phyloP scores from a whole-genome alignment of 495 filamentous ascomycete genomes.

The Penicillium fimorum region DNA sequence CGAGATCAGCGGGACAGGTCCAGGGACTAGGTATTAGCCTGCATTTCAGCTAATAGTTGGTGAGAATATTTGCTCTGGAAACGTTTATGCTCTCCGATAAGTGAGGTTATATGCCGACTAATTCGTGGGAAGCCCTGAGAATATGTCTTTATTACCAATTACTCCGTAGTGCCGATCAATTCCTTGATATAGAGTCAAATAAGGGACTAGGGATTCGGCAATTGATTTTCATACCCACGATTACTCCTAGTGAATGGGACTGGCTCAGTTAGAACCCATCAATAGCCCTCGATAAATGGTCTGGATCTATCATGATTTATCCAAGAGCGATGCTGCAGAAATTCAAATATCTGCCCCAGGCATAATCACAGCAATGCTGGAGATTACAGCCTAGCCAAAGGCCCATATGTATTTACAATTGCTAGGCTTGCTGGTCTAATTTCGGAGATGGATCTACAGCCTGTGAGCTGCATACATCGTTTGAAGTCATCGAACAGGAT shows the following conservation, averaged over 20 bases:
- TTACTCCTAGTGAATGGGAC: not conserved
- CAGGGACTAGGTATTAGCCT: not conserved
- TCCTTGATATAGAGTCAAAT: too few species aligned
- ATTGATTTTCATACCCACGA: not conserved
- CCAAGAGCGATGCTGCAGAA: not conserved
- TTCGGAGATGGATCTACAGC: conserved; percentile 46
- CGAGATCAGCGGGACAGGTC: not conserved
- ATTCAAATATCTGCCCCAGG: not conserved
- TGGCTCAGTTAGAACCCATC: not conserved
- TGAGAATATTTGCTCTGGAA: not conserved
- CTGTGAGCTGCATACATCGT: conserved; percentile 51
- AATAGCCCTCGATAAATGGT: not conserved
- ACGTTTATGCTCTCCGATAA: not conserved
- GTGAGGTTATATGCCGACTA: too few species aligned
- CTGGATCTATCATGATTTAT: not conserved
- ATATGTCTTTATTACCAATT: not conserved
- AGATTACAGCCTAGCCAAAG: conserved; percentile 35
- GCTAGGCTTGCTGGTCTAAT: conserved; percentile 41
- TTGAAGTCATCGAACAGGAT: conserved; percentile 51
- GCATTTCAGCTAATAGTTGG: not conserved
- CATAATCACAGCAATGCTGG: not conserved
- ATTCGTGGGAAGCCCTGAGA: not conserved
- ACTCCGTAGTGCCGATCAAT: not conserved
- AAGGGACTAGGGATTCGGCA: too few species aligned
- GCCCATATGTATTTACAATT: conserved; percentile 39